Base-by-base conservation (phyloP, 2,329 filamentous ascomycete genomes). In the Paecilomyces sp. region DNA sequence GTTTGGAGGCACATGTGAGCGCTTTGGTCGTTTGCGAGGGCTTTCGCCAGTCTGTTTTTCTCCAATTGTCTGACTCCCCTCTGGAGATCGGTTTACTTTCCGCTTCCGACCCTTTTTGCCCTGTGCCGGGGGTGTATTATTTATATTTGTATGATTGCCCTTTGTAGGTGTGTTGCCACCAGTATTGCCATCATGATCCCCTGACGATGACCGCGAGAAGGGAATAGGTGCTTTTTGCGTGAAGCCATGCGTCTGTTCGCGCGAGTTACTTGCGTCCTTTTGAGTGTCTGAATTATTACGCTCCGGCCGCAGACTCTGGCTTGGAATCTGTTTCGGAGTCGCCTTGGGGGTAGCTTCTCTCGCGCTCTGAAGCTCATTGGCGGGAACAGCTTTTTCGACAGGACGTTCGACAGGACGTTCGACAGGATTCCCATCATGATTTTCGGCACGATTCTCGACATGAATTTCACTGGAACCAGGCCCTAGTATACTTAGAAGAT, bases 1-100 rank as follows among this genome's bases (percentile, higher is more conserved):
- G 33, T 62, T 47, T 31, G 63, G 58, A 33, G 63, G 58, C 24
- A 51, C 28, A 36, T 57, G 51, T 58, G 58, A 41, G 55, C 31
- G n/a, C 62, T 62, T 53, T 18, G 22, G 22, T 25, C 22, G 18
- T 53, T 53, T 53, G 22, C 11, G 28, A 2, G 15, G 28, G 22
- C 11, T 30, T 25, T 11, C 15, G 6, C 22, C 51, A 28, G 22
- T 1, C 51, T 12, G 4, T 22, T 53, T 15, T 8, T 3, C 9
- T 1, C 24, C 3, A 11, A 53, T 8, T 25, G 51, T 25, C 6
- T 53, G 3, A n/a, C 22, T 25, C 8, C 18, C 41, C n/a, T 47
- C 15, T 47, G 41, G 7, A 18, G 22, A 53, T 25, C 6, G 24
- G n/a, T 25, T 13, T 13, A 30, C 28, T 22, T 34, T 56, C 13